phyloP scores from a whole-genome alignment of 108 stramenopile species.

The Heterococcus sp. region DNA sequence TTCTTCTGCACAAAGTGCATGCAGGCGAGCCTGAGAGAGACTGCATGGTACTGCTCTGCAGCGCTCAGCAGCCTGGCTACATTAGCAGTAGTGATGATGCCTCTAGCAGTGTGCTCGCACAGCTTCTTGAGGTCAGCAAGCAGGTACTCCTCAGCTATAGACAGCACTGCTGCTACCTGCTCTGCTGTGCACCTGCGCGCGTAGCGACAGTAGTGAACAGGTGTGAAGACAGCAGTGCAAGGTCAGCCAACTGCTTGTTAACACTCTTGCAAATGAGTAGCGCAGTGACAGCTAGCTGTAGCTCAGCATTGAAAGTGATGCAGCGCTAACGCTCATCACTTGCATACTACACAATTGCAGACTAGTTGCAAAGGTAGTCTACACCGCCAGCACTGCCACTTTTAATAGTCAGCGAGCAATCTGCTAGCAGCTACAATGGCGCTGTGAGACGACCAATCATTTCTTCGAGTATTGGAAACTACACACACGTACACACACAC shows the following conservation, averaged over 20 bases:
- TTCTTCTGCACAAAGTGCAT: constrained; percentile 31
- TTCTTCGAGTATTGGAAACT: no score
- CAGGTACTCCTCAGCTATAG: constrained; percentile 14
- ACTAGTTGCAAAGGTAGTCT: no score
- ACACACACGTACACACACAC: constrained; percentile 6
- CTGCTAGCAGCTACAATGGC: no score
- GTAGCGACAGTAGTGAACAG: neutral
- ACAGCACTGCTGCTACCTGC: neutral
- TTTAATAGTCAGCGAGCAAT: no score
- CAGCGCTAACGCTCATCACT: no score
- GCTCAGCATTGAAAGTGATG: neutral
- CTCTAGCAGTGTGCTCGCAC: constrained; percentile 24
- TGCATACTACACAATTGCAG: no score
- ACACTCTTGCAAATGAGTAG: no score
- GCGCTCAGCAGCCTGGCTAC: constrained; percentile 29
- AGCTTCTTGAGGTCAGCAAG: constrained; percentile 32
- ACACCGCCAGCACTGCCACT: no score
- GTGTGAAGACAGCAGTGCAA: neutral
- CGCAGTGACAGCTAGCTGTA: no score
- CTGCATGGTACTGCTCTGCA: constrained; percentile 34
- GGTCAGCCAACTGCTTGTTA: no score
- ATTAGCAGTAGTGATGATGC: constrained; percentile 30
- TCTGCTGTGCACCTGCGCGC: neutral
- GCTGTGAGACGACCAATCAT: no score
- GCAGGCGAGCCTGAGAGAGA: constrained; percentile 15